Evolutionary conservation across 2,329 filamentous ascomycete species (phyloP).

Genomic region (Colletotrichum ledebouriae): DNA sequence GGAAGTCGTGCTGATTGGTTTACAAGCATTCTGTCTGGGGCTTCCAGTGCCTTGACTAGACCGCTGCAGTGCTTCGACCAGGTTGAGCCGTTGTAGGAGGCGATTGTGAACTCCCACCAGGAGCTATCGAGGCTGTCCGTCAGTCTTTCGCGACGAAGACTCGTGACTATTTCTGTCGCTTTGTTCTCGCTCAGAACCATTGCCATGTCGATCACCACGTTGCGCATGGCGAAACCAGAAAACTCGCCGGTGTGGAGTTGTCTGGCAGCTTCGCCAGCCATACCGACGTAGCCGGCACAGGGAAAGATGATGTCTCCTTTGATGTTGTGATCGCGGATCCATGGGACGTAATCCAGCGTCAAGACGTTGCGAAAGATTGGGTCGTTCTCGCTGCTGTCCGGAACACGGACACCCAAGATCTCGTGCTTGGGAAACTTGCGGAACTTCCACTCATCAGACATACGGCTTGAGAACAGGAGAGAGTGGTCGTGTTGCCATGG

Average conservation of each 20-base stretch:
- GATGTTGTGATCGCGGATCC: constrained; percentile 28
- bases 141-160: not conserved
- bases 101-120: constrained; percentile 24
- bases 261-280: constrained; percentile 32
- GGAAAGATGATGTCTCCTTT: constrained; percentile 20
- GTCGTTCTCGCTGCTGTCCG: constrained; percentile 1
- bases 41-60: not conserved
- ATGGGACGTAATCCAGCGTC: not conserved
- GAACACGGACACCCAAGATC: constrained; percentile 17
- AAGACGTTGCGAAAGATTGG: constrained; percentile 19
- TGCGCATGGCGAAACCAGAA: constrained; percentile 47
- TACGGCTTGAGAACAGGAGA: constrained; percentile 13
- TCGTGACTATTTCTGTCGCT: constrained; percentile 17
- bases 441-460: constrained; percentile 1
- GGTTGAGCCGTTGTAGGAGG: constrained; percentile 8
- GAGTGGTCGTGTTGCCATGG: constrained; percentile 24
- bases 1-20: not conserved
- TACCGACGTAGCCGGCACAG: constrained; percentile 16
- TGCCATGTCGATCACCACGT: constrained; percentile 47
- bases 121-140: constrained; percentile 3
- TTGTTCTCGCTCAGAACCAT: constrained; percentile 41
- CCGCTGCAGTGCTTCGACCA: constrained; percentile 28
- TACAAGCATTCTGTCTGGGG: not conserved
- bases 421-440: constrained; percentile 15
- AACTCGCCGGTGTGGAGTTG: constrained; percentile 18